Conservation (phyloP, 129 eudicot species). For the Artemisia argyi region DNA sequence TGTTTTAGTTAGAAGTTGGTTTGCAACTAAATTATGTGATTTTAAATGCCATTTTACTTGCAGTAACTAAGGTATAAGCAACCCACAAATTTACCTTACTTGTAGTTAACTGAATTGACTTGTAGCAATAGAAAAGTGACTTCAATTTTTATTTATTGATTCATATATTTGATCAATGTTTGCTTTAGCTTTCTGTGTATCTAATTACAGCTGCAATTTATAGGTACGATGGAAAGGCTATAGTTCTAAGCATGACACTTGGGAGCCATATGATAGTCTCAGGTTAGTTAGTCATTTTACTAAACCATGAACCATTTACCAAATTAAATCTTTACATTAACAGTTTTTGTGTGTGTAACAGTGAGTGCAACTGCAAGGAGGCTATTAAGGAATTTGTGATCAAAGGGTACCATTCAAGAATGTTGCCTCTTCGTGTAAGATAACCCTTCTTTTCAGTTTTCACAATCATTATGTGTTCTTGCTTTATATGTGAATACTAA, state of each 20-base stretch:
- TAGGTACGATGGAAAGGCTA: constrained; percentile 88
- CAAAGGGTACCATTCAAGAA: constrained; percentile 43
- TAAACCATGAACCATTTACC: neutral
- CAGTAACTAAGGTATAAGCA: too few relatives aligned
- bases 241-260: constrained; percentile 69
- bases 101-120: too few relatives aligned
- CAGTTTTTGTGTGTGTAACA: constrained; percentile 22
- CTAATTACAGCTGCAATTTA: neutral
- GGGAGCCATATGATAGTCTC: constrained; percentile 75
- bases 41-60: too few relatives aligned
- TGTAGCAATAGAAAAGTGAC: too few relatives aligned
- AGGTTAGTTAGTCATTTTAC: constrained; percentile 32
- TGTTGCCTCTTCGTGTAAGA: constrained; percentile 78
- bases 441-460: neutral
- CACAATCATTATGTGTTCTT: neutral
- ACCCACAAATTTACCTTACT: too few relatives aligned
- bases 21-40: too few relatives aligned
- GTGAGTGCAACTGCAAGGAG: constrained; percentile 42
- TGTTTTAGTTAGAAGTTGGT: too few relatives aligned
- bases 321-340: too few relatives aligned
- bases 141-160: too few relatives aligned
- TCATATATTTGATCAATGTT: too few relatives aligned
- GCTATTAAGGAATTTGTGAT: constrained; percentile 56
- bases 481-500: neutral
- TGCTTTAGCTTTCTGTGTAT: neutral